Percentiles rank a stretch among this genome's conserved stretches.
These are phyloP conservation scores for Suillus ampliporus DNA, from an alignment of 768 basidiomycete genomes.

Conservation along the genomic window DNA sequence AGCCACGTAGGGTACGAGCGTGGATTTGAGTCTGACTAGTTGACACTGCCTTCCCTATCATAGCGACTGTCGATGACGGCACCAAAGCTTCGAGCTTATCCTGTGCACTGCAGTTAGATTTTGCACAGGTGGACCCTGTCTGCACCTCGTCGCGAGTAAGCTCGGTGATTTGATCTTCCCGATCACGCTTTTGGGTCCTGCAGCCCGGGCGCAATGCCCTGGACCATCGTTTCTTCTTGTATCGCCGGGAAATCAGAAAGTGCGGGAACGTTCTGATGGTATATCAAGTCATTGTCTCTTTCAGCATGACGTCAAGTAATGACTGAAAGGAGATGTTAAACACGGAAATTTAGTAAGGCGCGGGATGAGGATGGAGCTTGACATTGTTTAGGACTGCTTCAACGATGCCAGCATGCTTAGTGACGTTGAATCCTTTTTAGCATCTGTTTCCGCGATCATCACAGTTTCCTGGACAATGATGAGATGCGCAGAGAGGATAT, in stretches of 20 bases:
- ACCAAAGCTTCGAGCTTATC: conserved; percentile 67
- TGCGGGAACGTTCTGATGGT: conserved; percentile 86
- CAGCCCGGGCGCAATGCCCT: conserved; percentile 62
- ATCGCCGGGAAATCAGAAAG: conserved; percentile 69
- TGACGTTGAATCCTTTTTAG: too few relatives aligned
- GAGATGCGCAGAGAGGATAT: too few relatives aligned
- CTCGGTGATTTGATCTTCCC: conserved; percentile 74
- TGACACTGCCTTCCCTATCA: conserved; percentile 36
- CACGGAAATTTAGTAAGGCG: too few relatives aligned
- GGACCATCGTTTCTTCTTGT: conserved; percentile 67
- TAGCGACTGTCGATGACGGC: conserved; percentile 64
- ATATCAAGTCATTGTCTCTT: conserved; percentile 95
- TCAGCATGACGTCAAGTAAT: conserved; percentile 78
- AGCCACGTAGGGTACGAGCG: conserved; percentile 71
- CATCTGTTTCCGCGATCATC: too few relatives aligned
- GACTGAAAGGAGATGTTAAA: conserved; percentile 54
- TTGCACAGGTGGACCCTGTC: too few relatives aligned
- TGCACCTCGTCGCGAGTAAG: conserved; percentile 70
- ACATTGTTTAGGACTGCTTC: too few relatives aligned
- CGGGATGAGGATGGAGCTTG: too few relatives aligned
- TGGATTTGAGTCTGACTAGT: conserved; percentile 60
- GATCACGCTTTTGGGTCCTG: conserved; percentile 67
- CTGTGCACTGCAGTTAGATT: conserved; percentile 41
- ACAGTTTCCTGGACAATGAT: too few relatives aligned
- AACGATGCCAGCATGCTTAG: too few relatives aligned